phyloP scores from a whole-genome alignment of 176 grass and related monocot genomes.

The Coix lacrymajobi region DNA sequence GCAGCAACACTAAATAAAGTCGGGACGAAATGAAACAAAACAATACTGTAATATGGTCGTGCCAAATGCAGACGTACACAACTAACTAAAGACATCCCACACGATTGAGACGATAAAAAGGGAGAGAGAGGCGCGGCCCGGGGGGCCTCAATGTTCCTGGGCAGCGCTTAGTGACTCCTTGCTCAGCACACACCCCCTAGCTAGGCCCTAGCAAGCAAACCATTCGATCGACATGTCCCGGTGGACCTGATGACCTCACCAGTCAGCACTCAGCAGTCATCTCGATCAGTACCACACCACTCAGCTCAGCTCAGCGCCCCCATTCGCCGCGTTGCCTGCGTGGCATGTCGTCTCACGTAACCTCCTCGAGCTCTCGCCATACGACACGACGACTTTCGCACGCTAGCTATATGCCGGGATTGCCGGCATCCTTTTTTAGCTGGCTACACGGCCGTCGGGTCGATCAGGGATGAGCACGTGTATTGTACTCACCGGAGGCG shows the following conservation, averaged over 20 bases:
- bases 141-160: neutral
- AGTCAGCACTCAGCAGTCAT: neutral
- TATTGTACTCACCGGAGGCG: slow-evolving; percentile 41
- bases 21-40: neutral
- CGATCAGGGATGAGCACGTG: neutral
- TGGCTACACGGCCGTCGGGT: neutral
- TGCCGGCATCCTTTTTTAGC: neutral
- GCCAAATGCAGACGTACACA: slow-evolving; percentile 27
- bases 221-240: neutral
- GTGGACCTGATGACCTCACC: slow-evolving; percentile 11
- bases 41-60: neutral
- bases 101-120: neutral
- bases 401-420: too few species aligned
- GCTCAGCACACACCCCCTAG: neutral
- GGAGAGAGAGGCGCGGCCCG: neutral
- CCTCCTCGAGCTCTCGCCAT: neutral
- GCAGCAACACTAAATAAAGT: neutral
- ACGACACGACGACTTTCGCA: too few species aligned
- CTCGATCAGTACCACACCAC: neutral
- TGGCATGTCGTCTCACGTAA: neutral
- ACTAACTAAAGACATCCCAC: neutral
- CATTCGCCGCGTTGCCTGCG: neutral
- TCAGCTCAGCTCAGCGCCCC: neutral
- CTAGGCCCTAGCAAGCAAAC: too few species aligned
- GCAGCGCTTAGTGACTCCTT: neutral